A percentile compares a stretch with the other conserved stretches of the same genome.
phyloP scores from a whole-genome alignment of 2,329 filamentous ascomycete genomes.

The Bertia moriformis region DNA sequence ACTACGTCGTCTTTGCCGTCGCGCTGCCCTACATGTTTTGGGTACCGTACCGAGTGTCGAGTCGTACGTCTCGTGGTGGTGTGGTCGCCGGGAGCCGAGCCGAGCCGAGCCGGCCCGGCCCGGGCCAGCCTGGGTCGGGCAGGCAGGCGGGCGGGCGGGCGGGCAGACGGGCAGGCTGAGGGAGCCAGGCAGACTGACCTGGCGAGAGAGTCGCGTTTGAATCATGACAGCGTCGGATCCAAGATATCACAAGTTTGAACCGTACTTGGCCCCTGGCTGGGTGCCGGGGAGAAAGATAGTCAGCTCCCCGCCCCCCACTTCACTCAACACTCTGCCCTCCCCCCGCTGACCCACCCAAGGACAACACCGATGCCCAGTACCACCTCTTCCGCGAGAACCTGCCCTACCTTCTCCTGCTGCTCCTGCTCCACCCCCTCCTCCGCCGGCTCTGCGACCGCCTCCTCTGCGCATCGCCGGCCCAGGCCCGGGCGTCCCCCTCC shows the following conservation, averaged over 20 bases:
- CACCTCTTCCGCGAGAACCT: conserved; percentile 71
- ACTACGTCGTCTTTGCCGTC: conserved; percentile 53
- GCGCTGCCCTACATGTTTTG: conserved; percentile 81
- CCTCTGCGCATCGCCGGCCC: conserved; percentile 18
- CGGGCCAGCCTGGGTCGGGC: no score
- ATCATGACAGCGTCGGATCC: conserved; percentile 67
- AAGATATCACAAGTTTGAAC: conserved; percentile 61
- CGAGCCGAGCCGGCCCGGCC: neutral
- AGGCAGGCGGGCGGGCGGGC: neutral
- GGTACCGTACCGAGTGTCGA: conserved; percentile 69
- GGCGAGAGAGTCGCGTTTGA: conserved; percentile 1
- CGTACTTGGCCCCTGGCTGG: conserved; percentile 68
- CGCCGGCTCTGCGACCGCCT: conserved; percentile 56
- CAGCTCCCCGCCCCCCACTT: conserved; percentile 15
- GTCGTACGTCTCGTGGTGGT: conserved; percentile 33
- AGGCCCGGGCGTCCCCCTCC: conserved; percentile 8
- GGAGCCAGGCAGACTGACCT: neutral
- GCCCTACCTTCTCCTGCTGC: conserved; percentile 60
- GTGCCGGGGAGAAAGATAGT: conserved; percentile 82
- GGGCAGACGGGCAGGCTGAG: neutral
- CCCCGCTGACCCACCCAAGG: no score
- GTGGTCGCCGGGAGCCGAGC: neutral
- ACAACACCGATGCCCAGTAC: conserved; percentile 84
- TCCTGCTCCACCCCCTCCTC: conserved; percentile 66
- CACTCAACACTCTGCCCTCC: neutral